Base-by-base conservation (phyloP, 2,329 filamentous ascomycete genomes). In the Arthrobotrys iridis region DNA sequence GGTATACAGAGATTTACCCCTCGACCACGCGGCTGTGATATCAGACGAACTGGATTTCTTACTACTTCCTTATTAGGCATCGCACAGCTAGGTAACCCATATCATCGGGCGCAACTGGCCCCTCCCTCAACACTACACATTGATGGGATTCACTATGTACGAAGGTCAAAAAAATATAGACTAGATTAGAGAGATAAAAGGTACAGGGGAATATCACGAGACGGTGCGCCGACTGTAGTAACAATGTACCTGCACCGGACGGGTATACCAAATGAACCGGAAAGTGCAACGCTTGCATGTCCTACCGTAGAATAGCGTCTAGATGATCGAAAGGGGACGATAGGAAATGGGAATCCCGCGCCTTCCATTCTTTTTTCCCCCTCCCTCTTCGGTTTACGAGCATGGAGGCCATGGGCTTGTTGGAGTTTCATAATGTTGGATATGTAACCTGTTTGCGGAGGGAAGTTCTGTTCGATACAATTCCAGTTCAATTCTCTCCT, bases 61-160 rank as follows among this genome's bases (percentile, higher is more conserved):
- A 55, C 28, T 67, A 75, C 68, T 74, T 68, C 71, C 71, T 75
- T 10, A 63, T 75, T 75, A 4, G 71, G 62, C n/a, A 57, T 40
- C 46, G 22, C 45, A 75, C 71, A 75, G 71, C 71, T 75, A 75
- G 71, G 71, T 75, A 75, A 62, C 63, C 71, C 63, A 75, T 68
- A 67, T 68, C 48, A 45, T 62, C 71, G 45, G 62, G 45, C 26
- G 35, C 46, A 52, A 52, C 46, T 13, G 50, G 30, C 13, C 37
- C 37, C 10, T 33, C 50, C 50, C 30, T 37, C 50, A 37, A 22
- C 37, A 55, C 50, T 55, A 28, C 50, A 55, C 50, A 37, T 55
- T 10, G 50, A 37, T 55, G 50, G n/a, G 50, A 37, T 55, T 50
- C 48, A 55, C 35, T 35, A n/a, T n/a, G n/a, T n/a, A n/a, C 28